Evolutionary conservation across 2,329 filamentous ascomycete species (phyloP).

Genomic region (Lecanicillium sp.): DNA sequence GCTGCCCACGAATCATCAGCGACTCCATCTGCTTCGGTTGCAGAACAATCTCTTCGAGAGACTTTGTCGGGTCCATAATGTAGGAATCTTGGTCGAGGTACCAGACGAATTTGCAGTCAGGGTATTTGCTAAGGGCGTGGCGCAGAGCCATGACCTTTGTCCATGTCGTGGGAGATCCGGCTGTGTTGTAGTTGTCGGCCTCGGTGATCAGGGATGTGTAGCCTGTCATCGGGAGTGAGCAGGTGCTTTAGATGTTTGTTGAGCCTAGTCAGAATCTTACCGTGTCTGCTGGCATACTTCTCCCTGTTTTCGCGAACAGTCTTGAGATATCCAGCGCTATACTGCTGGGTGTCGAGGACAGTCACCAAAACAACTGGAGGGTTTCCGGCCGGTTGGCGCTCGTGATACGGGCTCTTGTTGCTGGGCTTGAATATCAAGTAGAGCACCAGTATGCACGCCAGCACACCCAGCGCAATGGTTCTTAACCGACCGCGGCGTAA

Average conservation of each 20-base stretch:
- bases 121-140: slow-evolving; percentile 77
- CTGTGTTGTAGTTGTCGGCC: slow-evolving; percentile 67
- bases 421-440: slow-evolving; percentile 48
- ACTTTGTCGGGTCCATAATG: slow-evolving; percentile 75
- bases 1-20: slow-evolving; percentile 76
- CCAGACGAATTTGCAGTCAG: slow-evolving; percentile 77
- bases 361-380: slow-evolving; percentile 76
- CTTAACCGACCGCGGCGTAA: slow-evolving; percentile 59
- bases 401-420: slow-evolving; percentile 25
- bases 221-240: slow-evolving; percentile 43
- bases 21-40: slow-evolving; percentile 60
- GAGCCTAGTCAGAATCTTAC: slow-evolving; percentile 42
- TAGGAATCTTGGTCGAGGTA: slow-evolving; percentile 77
- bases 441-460: slow-evolving; percentile 52
- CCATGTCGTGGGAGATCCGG: slow-evolving; percentile 58
- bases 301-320: slow-evolving; percentile 76
- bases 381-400: slow-evolving; percentile 43
- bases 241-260: not conserved
- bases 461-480: slow-evolving; percentile 46
- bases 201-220: slow-evolving; percentile 81
- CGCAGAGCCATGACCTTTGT: slow-evolving; percentile 77
- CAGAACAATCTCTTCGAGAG: slow-evolving; percentile 67
- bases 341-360: slow-evolving; percentile 62
- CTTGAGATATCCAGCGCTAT: slow-evolving; percentile 60
- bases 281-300: slow-evolving; percentile 79